phyloP scores from a whole-genome alignment of 257 asterid species.

The Petunia secreta region DNA sequence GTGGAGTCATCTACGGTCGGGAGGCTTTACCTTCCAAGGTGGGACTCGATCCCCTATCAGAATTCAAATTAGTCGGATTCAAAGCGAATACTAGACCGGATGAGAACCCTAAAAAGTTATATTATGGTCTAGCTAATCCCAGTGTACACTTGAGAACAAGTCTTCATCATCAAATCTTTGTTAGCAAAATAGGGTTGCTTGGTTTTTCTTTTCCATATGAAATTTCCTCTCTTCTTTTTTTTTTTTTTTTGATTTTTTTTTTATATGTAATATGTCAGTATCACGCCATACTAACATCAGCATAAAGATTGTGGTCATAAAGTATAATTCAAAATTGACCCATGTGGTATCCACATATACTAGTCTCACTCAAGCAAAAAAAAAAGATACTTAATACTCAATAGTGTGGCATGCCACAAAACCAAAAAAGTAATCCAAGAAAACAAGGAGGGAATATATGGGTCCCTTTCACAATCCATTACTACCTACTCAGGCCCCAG shows the following conservation, averaged over 20 bases:
- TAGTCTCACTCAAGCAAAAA: background rate
- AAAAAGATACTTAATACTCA: background rate
- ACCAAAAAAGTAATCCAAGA: slow-evolving; percentile 25
- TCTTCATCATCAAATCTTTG: no score
- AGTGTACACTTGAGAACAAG: no score
- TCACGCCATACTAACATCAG: slow-evolving; percentile 9
- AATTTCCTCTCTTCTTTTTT: background rate
- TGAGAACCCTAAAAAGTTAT: no score
- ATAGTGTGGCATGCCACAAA: slow-evolving; percentile 24
- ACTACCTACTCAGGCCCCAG: slow-evolving; percentile 27
- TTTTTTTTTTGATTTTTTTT: background rate
- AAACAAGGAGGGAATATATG: background rate
- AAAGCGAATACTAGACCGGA: no score
- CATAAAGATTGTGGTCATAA: slow-evolving; percentile 6
- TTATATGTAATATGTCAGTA: slow-evolving; percentile 16
- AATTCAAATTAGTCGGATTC: no score
- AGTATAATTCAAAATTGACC: slow-evolving; percentile 21
- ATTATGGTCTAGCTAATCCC: no score
- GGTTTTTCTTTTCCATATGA: background rate
- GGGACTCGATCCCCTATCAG: no score
- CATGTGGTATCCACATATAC: slow-evolving; percentile 24
- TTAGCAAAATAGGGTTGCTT: background rate
- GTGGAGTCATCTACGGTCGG: no score
- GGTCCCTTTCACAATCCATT: slow-evolving; percentile 30
- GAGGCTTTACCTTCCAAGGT: no score